phyloP scores from a whole-genome alignment of 495 filamentous ascomycete species.

The Cladorrhinum samala region DNA sequence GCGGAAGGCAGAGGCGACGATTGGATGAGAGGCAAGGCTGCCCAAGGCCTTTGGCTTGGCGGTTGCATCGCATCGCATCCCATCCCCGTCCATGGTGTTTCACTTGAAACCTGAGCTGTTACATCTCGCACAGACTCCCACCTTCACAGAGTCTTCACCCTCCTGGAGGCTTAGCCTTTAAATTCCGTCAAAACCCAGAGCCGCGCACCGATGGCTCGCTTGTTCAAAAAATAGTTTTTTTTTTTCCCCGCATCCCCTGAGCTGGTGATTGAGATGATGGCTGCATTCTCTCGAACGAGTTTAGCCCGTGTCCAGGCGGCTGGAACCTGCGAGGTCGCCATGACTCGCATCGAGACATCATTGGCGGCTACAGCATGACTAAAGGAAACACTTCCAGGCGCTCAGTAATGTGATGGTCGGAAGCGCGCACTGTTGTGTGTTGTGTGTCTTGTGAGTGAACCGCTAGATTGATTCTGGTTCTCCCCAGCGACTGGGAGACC shows the following conservation, averaged over 20 bases:
- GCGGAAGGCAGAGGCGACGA: not conserved
- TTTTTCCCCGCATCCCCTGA: too few relatives aligned
- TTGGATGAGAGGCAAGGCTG: constrained; percentile 31
- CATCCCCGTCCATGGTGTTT: constrained; percentile 28
- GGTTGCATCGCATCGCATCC: constrained; percentile 19
- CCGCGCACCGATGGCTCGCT: not conserved
- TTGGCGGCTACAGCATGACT: not conserved
- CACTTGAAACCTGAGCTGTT: constrained; percentile 33
- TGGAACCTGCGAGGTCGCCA: not conserved
- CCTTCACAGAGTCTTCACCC: constrained; percentile 1
- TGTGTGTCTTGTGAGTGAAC: not conserved
- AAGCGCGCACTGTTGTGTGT: too few relatives aligned
- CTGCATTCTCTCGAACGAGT: too few relatives aligned
- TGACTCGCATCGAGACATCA: not conserved
- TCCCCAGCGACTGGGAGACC: too few relatives aligned
- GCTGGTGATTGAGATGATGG: too few relatives aligned
- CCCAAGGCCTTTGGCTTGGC: constrained; percentile 14
- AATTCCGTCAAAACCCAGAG: not conserved
- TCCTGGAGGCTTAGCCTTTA: too few relatives aligned
- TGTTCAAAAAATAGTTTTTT: too few relatives aligned
- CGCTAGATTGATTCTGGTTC: not conserved
- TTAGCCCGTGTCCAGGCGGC: not conserved
- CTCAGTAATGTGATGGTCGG: not conserved
- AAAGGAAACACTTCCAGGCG: not conserved
- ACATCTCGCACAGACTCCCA: constrained; percentile 18